Evolutionary conservation across 1,284 basidiomycete genomes (phyloP).

Genomic region (Ceraceosorus bombacis): DNA sequence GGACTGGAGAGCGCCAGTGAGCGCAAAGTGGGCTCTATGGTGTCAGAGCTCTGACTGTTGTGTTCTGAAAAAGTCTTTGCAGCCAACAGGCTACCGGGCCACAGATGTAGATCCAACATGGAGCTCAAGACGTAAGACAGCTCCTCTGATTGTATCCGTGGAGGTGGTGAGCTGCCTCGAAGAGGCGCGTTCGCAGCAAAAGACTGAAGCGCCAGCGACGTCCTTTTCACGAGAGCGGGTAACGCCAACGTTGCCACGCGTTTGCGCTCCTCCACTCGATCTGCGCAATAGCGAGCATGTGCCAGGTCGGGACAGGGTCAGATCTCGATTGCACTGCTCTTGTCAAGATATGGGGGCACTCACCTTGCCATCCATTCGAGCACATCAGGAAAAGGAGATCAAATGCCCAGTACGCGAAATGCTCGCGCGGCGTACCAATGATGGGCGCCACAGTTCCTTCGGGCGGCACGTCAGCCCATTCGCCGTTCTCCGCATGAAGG

Average conservation of each 20-base stretch:
- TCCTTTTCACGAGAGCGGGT: slow-evolving; percentile 57
- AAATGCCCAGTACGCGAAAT: slow-evolving; percentile 88
- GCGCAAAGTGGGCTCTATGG: background rate
- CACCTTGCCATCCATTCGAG: slow-evolving; percentile 48
- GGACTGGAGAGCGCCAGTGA: background rate
- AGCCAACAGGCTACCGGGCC: slow-evolving; percentile 3
- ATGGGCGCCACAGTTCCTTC: background rate
- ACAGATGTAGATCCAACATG: slow-evolving; percentile 15
- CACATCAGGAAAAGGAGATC: slow-evolving; percentile 76
- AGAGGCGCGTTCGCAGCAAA: slow-evolving; percentile 68
- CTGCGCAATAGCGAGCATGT: slow-evolving; percentile 2
- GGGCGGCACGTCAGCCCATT: background rate
- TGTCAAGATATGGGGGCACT: background rate
- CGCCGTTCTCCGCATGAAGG: background rate
- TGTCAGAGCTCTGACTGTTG: background rate
- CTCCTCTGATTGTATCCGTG: slow-evolving; percentile 70
- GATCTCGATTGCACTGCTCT: no score
- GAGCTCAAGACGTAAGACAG: slow-evolving; percentile 64
- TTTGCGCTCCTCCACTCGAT: slow-evolving; percentile 52
- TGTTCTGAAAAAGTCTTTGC: background rate
- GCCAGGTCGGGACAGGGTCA: slow-evolving; percentile 49
- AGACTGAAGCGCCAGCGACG: slow-evolving; percentile 65
- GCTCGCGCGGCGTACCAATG: slow-evolving; percentile 60
- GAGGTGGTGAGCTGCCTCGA: slow-evolving; percentile 57
- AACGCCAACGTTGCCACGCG: slow-evolving; percentile 65